Evolutionary conservation across 768 basidiomycete species (phyloP).

Genomic region (Sarcodon sp.): DNA sequence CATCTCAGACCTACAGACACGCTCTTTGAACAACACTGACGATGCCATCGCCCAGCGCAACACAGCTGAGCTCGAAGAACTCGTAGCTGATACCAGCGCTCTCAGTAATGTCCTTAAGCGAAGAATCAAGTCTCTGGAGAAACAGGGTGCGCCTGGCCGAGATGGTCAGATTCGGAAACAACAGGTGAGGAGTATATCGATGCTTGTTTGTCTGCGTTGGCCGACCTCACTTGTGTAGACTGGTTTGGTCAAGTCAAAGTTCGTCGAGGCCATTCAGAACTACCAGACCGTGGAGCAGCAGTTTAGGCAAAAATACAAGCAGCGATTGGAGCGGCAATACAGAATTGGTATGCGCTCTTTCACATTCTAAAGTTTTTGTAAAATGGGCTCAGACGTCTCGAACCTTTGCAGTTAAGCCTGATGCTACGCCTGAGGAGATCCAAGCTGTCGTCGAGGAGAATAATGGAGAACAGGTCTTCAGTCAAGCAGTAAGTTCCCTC

Average conservation of each 20-base stretch:
- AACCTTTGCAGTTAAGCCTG: conserved; percentile 55
- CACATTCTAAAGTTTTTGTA: neutral
- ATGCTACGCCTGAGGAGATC: conserved; percentile 75
- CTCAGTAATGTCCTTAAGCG: conserved; percentile 45
- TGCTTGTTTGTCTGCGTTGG: neutral
- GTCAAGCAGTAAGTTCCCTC: conserved; percentile 39
- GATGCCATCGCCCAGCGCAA: conserved; percentile 28
- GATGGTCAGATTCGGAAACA: conserved; percentile 35
- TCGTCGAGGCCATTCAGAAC: conserved; percentile 63
- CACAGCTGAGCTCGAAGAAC: conserved; percentile 36
- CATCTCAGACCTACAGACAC: conserved; percentile 36
- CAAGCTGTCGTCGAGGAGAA: conserved; percentile 54
- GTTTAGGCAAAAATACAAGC: conserved; percentile 47
- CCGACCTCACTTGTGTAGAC: conserved; percentile 24
- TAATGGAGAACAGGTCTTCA: conserved; percentile 61
- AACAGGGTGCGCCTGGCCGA: conserved; percentile 22
- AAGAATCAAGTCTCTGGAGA: conserved; percentile 44
- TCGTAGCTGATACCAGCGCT: conserved; percentile 46
- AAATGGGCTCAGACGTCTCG: no score
- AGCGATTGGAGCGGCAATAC: conserved; percentile 63
- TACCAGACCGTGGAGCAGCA: conserved; percentile 71
- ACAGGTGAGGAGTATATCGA: conserved; percentile 17
- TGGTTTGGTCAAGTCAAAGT: conserved; percentile 49
- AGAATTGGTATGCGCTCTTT: conserved; percentile 43
- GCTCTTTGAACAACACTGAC: conserved; percentile 35